Conservation (phyloP, 1,284 basidiomycete genomes). For the Puccinia novopanici region DNA sequence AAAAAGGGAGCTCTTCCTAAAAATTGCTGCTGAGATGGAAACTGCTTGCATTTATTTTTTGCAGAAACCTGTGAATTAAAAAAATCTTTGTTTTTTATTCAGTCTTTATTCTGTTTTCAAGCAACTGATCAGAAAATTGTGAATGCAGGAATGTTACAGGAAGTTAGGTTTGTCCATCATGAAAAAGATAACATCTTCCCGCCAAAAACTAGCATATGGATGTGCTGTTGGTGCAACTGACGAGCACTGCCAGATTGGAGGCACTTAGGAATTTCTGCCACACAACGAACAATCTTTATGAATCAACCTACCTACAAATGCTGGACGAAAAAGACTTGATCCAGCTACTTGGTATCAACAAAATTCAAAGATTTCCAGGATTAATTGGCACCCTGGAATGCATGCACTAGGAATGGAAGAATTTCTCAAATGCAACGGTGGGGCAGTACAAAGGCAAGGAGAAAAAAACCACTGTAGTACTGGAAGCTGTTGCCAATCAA, state of each 20-base stretch:
- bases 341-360: no score
- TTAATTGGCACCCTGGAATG: no score
- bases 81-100: neutral
- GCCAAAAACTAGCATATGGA: neutral
- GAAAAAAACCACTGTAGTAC: no score
- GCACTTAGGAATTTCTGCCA: neutral
- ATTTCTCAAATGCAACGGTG: no score
- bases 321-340: neutral
- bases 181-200: neutral
- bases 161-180: neutral
- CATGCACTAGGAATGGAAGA: no score
- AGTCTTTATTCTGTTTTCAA: neutral
- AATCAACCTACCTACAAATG: neutral
- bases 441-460: no score
- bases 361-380: no score
- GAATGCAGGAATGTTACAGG: neutral
- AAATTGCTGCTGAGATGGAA: neutral
- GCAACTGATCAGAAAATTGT: no score
- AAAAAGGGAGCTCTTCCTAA: neutral
- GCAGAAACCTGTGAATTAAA: neutral
- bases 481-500: no score
- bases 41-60: neutral
- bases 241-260: no score
- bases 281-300: neutral
- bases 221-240: neutral